Percentiles rank a stretch among this genome's conserved stretches.
phyloP scores from a whole-genome alignment of 2,329 filamentous ascomycete species.

The Sarocladiaceae sp. region DNA sequence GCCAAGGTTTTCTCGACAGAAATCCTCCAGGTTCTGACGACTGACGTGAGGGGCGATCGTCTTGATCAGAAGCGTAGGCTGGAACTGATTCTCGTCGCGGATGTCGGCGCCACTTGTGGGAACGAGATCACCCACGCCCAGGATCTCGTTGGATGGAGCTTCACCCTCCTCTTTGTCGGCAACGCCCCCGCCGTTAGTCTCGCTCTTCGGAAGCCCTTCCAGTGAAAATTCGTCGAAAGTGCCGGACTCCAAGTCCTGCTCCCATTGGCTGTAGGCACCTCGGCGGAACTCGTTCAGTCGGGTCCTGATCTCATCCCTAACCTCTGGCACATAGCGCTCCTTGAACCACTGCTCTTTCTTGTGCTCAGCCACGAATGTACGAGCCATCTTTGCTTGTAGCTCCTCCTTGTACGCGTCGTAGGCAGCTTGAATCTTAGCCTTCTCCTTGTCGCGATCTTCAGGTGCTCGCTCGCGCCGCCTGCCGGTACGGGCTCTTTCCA shows the following conservation, averaged over 20 bases:
- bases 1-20: constrained; percentile 89
- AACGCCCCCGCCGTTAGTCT: constrained; percentile 79
- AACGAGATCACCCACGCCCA: constrained; percentile 86
- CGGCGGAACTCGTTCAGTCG: constrained; percentile 77
- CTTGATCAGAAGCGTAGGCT: constrained; percentile 94
- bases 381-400: constrained; percentile 71
- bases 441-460: constrained; percentile 73
- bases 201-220: constrained; percentile 88
- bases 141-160: constrained; percentile 82
- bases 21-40: constrained; percentile 84
- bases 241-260: constrained; percentile 76
- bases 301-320: constrained; percentile 65
- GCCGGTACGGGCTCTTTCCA: constrained; percentile 63
- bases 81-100: constrained; percentile 78
- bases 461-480: constrained; percentile 61
- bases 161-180: constrained; percentile 96
- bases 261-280: constrained; percentile 78
- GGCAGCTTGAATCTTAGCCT: constrained; percentile 66
- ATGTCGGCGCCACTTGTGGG: constrained; percentile 79
- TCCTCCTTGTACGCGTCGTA: constrained; percentile 65
- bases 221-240: constrained; percentile 91
- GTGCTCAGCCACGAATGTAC: constrained; percentile 83
- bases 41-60: constrained; percentile 96
- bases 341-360: constrained; percentile 98
- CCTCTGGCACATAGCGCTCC: constrained; percentile 83